Evolutionary conservation across 2,329 filamentous ascomycete genomes (phyloP), one percentile per base, ranked within the genome.

Genomic region (Paraphaeosphaeria minitans): DNA sequence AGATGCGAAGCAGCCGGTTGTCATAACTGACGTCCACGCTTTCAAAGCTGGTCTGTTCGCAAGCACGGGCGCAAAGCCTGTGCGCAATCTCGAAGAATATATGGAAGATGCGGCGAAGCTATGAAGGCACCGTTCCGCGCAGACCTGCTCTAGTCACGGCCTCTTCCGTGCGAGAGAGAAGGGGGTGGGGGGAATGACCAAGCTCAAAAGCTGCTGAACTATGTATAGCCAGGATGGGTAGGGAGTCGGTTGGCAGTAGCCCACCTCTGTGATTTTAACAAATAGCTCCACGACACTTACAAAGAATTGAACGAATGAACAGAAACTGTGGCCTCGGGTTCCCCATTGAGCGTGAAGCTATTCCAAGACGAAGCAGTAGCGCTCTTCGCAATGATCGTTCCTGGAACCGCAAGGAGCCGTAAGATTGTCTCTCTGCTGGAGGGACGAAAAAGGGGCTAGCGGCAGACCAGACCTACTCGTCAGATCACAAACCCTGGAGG

Each of bases 91-190:
- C 56, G 89, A 84, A 61, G 90, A 93, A 70, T 98, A 94, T 76
- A 91, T 97, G 74, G 94, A 97, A 59, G 82, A 89, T 59, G 92
- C 91, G 63, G 80, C 91, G 14, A 97, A 97, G 80, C 83, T 97
- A 57, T 94, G 24, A 46, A 46, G 1, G 19, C 29, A 8, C 21
- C 19, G 19, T 43, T 19, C 19, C 41, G 41, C 41, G 41, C 7
- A 21, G 41, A 19, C 21, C 19, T 16, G 37, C 16, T 39, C 16
- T 39, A 39, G 16, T n/a, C 16, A n/a, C 13, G 37, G 37, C 16
- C 37, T 19, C 14, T 39, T 9, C 2, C 7, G 9, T 39, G 37
- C 37, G 37, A n/a, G 16, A 39, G 37, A 16, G 37, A 39, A n/a
- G 10, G 29, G 10, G 29, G 29, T 6, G 10, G 29, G 29, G 9